phyloP scores from a whole-genome alignment of 768 basidiomycete species.

The Lactifluus pinguis region DNA sequence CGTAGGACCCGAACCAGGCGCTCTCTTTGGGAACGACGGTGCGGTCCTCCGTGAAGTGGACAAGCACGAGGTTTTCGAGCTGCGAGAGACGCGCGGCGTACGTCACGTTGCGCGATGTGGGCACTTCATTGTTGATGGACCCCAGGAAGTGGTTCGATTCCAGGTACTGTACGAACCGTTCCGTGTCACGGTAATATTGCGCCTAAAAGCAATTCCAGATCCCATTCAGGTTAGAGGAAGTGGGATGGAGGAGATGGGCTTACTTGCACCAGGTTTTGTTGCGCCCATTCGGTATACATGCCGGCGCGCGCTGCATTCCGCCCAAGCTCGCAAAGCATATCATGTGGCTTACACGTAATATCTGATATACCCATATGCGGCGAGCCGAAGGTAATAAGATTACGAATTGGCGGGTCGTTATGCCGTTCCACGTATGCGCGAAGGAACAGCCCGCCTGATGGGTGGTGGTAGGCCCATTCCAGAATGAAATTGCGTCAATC shows the following conservation, averaged over 20 bases:
- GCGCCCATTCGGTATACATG: slow-evolving; percentile 70
- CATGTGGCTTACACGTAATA: slow-evolving; percentile 50
- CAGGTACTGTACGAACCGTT: slow-evolving; percentile 49
- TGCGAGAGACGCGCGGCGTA: slow-evolving; percentile 53
- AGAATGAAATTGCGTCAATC: neutral
- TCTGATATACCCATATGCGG: slow-evolving; percentile 85
- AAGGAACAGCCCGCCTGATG: slow-evolving; percentile 70
- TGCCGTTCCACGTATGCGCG: slow-evolving; percentile 75
- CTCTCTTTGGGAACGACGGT: slow-evolving; percentile 81
- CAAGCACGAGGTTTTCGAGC: slow-evolving; percentile 59
- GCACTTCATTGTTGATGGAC: slow-evolving; percentile 71
- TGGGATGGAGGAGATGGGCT: neutral
- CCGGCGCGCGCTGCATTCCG: slow-evolving; percentile 50
- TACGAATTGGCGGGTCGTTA: slow-evolving; percentile 65
- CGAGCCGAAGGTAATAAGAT: slow-evolving; percentile 80
- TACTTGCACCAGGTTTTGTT: slow-evolving; percentile 63
- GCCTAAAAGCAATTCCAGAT: slow-evolving; percentile 39
- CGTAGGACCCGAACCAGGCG: slow-evolving; percentile 78
- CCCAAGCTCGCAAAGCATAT: slow-evolving; percentile 62
- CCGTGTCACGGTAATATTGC: slow-evolving; percentile 78
- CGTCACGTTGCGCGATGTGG: slow-evolving; percentile 42
- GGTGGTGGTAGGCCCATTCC: neutral
- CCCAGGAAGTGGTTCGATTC: slow-evolving; percentile 57
- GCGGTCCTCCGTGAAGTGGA: slow-evolving; percentile 62
- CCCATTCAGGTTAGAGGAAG: neutral